Conservation (phyloP, 1,284 basidiomycete genomes). For the Limonomyces culmigenus region DNA sequence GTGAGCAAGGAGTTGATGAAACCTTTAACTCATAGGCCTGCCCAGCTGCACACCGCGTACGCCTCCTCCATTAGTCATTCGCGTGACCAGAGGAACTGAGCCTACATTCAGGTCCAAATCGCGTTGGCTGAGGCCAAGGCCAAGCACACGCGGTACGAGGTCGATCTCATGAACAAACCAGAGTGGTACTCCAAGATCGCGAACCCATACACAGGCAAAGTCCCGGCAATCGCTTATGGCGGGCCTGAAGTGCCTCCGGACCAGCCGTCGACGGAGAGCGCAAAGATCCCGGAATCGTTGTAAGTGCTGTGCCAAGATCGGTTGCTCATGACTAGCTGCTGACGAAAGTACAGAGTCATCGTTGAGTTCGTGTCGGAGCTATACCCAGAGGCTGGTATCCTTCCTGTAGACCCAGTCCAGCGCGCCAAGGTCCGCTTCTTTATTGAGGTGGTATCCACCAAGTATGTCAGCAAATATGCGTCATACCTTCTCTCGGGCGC, state of each 20-base stretch:
- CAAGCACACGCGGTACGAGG: constrained; percentile 27
- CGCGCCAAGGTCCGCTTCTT: constrained; percentile 44
- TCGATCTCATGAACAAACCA: constrained; percentile 47
- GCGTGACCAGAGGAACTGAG: no score
- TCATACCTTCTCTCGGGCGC: constrained; percentile 21
- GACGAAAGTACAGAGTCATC: no score
- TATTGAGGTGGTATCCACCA: constrained; percentile 30
- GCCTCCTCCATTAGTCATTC: no score
- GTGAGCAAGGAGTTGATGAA: no score
- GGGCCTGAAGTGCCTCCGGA: constrained; percentile 33
- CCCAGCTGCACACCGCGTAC: no score
- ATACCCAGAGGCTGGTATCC: constrained; percentile 24
- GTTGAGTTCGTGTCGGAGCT: constrained; percentile 46
- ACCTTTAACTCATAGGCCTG: no score
- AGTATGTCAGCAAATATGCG: constrained; percentile 20
- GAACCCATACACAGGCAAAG: constrained; percentile 42
- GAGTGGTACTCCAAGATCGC: constrained; percentile 43
- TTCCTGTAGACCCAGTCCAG: constrained; percentile 33
- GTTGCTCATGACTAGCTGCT: no score
- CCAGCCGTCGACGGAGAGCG: constrained; percentile 34
- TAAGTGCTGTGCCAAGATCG: neutral
- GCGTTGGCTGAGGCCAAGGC: constrained; percentile 38
- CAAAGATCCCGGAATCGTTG: constrained; percentile 43
- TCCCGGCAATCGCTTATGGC: constrained; percentile 41
- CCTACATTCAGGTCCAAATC: no score